Percentiles rank a stretch among this genome's conserved stretches.
Conservation (phyloP, 768 basidiomycete genomes). For the Boletus coccyginus region DNA sequence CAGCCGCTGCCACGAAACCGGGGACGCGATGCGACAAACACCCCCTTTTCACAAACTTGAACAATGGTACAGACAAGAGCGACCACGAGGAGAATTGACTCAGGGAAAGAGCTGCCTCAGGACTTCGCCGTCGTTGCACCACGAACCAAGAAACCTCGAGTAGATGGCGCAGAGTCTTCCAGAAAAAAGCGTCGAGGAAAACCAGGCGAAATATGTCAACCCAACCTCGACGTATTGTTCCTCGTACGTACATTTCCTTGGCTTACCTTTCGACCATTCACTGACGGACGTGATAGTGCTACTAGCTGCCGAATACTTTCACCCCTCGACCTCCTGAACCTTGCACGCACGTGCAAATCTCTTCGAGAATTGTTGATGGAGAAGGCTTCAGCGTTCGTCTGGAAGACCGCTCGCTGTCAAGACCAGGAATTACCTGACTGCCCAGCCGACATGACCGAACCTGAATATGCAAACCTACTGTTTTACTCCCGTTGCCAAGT, state of each 20-base stretch:
- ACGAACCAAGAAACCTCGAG: not conserved
- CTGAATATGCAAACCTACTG: conserved; percentile 42
- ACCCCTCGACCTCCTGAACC: not conserved
- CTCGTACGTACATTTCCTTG: not conserved
- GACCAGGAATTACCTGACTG: conserved; percentile 35
- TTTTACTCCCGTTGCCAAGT: conserved; percentile 28
- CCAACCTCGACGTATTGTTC: not conserved
- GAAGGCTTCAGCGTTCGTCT: conserved; percentile 26
- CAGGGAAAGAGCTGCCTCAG: not conserved
- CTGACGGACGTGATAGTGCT: not conserved
- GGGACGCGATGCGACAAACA: too few species aligned
- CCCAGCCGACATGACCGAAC: conserved; percentile 29
- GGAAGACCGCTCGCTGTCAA: conserved; percentile 28
- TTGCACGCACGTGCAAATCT: conserved; percentile 3
- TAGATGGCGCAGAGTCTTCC: not conserved
- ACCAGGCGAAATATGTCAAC: not conserved
- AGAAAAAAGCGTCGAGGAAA: not conserved
- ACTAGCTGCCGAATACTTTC: not conserved
- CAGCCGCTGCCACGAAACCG: not conserved
- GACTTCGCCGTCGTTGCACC: not conserved
- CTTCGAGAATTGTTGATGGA: conserved; percentile 28
- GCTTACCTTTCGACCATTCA: not conserved
- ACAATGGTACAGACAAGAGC: conserved; percentile 1
- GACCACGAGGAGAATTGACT: not conserved
- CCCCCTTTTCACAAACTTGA: not conserved